phyloP scores from a whole-genome alignment of 306 rosid genomes.

The Inga leiocalycina region DNA sequence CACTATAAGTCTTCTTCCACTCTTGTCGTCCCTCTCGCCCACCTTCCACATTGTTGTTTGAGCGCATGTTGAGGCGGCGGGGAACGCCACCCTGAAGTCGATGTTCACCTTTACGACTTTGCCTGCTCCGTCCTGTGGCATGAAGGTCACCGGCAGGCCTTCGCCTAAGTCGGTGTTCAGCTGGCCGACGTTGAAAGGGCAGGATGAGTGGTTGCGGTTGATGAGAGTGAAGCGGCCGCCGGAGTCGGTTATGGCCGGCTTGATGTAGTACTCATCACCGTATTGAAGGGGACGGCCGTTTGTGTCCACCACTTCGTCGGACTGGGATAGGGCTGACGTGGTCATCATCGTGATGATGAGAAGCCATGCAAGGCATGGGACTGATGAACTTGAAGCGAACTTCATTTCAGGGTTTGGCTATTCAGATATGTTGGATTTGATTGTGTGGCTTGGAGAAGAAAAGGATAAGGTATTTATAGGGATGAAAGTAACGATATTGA shows the following conservation, averaged over 20 bases:
- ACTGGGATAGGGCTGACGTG: slow-evolving; percentile 34
- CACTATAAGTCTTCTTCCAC: slow-evolving; percentile 50
- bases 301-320: slow-evolving; percentile 48
- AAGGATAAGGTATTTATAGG: slow-evolving; percentile 17
- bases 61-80: slow-evolving; percentile 30
- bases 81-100: slow-evolving; percentile 49
- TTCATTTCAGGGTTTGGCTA: background rate
- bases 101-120: slow-evolving; percentile 31
- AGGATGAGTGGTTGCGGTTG: slow-evolving; percentile 31
- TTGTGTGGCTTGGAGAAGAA: background rate
- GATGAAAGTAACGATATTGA: background rate
- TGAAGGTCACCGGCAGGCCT: slow-evolving; percentile 43
- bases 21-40: slow-evolving; percentile 8
- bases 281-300: slow-evolving; percentile 43
- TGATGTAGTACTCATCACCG: slow-evolving; percentile 57
- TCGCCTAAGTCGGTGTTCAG: slow-evolving; percentile 32
- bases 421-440: background rate
- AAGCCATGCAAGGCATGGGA: slow-evolving; percentile 31
- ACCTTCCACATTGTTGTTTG: slow-evolving; percentile 48
- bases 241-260: slow-evolving; percentile 56
- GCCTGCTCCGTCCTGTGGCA: slow-evolving; percentile 45
- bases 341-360: slow-evolving; percentile 26
- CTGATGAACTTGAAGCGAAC: background rate
- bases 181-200: slow-evolving; percentile 55
- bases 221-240: slow-evolving; percentile 62